These are phyloP conservation scores for Lyophyllum shimeji DNA, from an alignment of 768 basidiomycete species.

Conservation along the genomic window DNA sequence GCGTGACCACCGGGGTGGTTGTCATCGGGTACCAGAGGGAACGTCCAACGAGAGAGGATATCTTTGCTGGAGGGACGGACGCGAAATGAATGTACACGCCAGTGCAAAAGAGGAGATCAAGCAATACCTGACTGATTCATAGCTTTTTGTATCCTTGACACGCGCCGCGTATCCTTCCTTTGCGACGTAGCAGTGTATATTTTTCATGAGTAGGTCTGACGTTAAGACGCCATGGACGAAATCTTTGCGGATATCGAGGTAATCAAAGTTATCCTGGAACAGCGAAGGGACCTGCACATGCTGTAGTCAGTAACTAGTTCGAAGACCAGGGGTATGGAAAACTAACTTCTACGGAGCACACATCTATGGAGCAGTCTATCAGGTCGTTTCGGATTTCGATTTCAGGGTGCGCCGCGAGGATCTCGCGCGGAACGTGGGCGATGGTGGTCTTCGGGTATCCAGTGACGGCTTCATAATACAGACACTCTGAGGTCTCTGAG, in stretches of 20 bases:
- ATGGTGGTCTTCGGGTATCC: constrained; percentile 65
- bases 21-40: constrained; percentile 94
- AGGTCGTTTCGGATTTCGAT: constrained; percentile 87
- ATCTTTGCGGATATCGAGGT: constrained; percentile 86
- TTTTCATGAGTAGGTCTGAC: constrained; percentile 93
- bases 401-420: constrained; percentile 70
- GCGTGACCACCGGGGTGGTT: constrained; percentile 80
- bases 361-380: constrained; percentile 86
- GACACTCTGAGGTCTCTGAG: constrained; percentile 71
- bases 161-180: constrained; percentile 91
- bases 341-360: constrained; percentile 89
- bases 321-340: not conserved
- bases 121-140: constrained; percentile 81
- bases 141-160: constrained; percentile 90
- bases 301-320: not conserved
- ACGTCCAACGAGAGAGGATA: constrained; percentile 90
- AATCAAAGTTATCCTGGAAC: constrained; percentile 99
- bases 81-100: not conserved
- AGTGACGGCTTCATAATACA: constrained; percentile 80
- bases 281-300: constrained; percentile 78
- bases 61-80: constrained; percentile 67
- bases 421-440: constrained; percentile 74
- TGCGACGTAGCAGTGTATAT: constrained; percentile 87
- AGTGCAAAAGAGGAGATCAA: constrained; percentile 4
- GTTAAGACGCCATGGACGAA: constrained; percentile 95